Percentiles rank a stretch among this genome's conserved stretches.
Evolutionary conservation across 1,284 basidiomycete species (phyloP).

Genomic region (Phellinidium pouzarii): DNA sequence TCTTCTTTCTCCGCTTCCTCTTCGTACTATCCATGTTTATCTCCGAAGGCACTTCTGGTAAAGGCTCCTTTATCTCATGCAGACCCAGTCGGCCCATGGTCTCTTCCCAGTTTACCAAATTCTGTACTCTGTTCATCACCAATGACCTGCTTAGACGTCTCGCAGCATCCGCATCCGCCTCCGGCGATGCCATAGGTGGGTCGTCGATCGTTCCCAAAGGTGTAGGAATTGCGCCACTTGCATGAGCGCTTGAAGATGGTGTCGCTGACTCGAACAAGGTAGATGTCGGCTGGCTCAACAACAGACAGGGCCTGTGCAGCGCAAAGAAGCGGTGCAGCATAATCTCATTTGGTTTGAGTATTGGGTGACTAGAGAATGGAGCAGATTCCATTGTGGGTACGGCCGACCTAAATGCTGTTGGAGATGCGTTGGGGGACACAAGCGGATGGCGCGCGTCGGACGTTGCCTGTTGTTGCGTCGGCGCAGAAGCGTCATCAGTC

Average conservation of each 20-base stretch:
- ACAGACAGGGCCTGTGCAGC: conserved; percentile 64
- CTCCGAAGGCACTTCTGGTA: conserved; percentile 41
- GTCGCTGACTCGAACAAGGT: conserved; percentile 48
- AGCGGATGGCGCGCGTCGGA: conserved; percentile 6
- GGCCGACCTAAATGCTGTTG: conserved; percentile 12
- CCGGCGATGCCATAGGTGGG: conserved; percentile 46
- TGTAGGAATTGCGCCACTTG: conserved; percentile 16
- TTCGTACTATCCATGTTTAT: conserved; percentile 70
- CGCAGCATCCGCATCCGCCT: conserved; percentile 70
- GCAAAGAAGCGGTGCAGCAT: conserved; percentile 77
- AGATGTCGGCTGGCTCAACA: conserved; percentile 49
- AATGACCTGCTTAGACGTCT: conserved; percentile 64
- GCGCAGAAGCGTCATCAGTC: conserved; percentile 24
- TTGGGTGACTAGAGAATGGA: conserved; percentile 37
- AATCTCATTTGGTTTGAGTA: conserved; percentile 56
- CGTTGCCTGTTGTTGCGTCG: conserved; percentile 5
- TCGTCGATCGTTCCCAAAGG: conserved; percentile 36
- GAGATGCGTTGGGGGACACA: conserved; percentile 9
- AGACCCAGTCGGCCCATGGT: conserved; percentile 56
- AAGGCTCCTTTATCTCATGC: conserved; percentile 39
- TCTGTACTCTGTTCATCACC: conserved; percentile 55
- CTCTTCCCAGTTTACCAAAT: conserved; percentile 57
- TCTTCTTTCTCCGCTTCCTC: conserved; percentile 80
- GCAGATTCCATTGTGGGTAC: conserved; percentile 14
- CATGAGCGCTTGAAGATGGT: conserved; percentile 19